Evolutionary conservation across 805 yeast genomes (phyloP).

Genomic region (Schwanniomyces vanrijiae): DNA sequence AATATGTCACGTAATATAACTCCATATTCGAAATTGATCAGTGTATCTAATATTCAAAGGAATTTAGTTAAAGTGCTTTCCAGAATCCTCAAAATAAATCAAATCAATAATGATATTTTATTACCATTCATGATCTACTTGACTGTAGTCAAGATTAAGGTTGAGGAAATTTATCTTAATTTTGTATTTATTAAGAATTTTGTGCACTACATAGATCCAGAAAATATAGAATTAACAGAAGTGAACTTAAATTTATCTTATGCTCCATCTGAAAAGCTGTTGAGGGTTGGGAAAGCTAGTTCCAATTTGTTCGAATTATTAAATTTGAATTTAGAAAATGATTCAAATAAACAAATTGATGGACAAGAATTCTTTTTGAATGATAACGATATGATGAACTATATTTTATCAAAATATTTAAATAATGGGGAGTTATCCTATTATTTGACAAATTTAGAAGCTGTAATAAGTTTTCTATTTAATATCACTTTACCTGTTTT

Average conservation of each 20-base stretch:
- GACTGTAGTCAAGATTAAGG: slow-evolving; percentile 26
- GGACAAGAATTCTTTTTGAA: slow-evolving; percentile 21
- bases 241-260: slow-evolving; percentile 20
- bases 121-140: slow-evolving; percentile 40
- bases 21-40: slow-evolving; percentile 31
- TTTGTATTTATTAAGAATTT: slow-evolving; percentile 38
- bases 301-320: slow-evolving; percentile 28
- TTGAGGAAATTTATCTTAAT: slow-evolving; percentile 32
- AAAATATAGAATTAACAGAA: slow-evolving; percentile 20
- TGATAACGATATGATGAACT: slow-evolving; percentile 30
- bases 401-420: slow-evolving; percentile 24
- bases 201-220: slow-evolving; percentile 31
- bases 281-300: slow-evolving; percentile 13
- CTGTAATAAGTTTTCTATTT: slow-evolving; percentile 36
- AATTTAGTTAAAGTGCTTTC: slow-evolving; percentile 18
- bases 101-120: slow-evolving; percentile 38
- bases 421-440: slow-evolving; percentile 40
- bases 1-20: slow-evolving; percentile 22
- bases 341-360: slow-evolving; percentile 6
- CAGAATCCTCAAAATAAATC: slow-evolving; percentile 15
- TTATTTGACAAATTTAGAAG: slow-evolving; percentile 44
- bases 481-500: slow-evolving; percentile 35
- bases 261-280: slow-evolving; percentile 15
- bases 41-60: slow-evolving; percentile 34
- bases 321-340: slow-evolving; percentile 22